Conservation (phyloP, 2,329 filamentous ascomycete genomes). For the Claviceps digitariae region DNA sequence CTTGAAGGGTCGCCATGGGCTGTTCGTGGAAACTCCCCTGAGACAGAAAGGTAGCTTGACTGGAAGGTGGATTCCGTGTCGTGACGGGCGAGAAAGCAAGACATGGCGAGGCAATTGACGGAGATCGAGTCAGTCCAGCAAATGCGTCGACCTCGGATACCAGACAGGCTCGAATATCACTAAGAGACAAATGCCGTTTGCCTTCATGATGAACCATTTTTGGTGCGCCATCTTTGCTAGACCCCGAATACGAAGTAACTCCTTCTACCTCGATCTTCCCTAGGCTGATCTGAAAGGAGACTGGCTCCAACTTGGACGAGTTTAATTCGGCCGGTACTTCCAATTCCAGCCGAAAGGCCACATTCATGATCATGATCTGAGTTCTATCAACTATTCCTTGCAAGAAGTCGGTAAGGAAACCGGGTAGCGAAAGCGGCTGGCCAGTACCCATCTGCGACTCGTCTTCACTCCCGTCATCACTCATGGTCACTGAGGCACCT, state of each 20-base stretch:
- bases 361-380: conserved; percentile 49
- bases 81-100: conserved; percentile 38
- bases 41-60: conserved; percentile 17
- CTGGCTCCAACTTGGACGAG: conserved; percentile 34
- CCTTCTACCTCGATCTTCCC: conserved; percentile 54
- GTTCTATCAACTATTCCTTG: conserved; percentile 62
- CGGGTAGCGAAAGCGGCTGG: conserved; percentile 52
- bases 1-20: conserved; percentile 12
- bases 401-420: conserved; percentile 57
- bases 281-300: conserved; percentile 52
- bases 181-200: conserved; percentile 51
- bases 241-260: conserved; percentile 34
- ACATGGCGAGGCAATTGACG: conserved; percentile 33
- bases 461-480: conserved; percentile 44
- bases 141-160: conserved; percentile 57
- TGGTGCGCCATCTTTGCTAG: conserved; percentile 11
- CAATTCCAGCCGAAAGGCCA: conserved; percentile 53
- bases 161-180: conserved; percentile 48
- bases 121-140: conserved; percentile 42
- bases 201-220: conserved; percentile 40
- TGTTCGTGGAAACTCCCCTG: conserved; percentile 15
- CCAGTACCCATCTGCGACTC: conserved; percentile 54
- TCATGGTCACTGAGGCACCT: conserved; percentile 44
- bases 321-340: conserved; percentile 37
- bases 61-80: conserved; percentile 22